These are phyloP conservation scores for Rhododendron williamsianum DNA, from an alignment of 148 eudicot species.

Conservation along the genomic window DNA sequence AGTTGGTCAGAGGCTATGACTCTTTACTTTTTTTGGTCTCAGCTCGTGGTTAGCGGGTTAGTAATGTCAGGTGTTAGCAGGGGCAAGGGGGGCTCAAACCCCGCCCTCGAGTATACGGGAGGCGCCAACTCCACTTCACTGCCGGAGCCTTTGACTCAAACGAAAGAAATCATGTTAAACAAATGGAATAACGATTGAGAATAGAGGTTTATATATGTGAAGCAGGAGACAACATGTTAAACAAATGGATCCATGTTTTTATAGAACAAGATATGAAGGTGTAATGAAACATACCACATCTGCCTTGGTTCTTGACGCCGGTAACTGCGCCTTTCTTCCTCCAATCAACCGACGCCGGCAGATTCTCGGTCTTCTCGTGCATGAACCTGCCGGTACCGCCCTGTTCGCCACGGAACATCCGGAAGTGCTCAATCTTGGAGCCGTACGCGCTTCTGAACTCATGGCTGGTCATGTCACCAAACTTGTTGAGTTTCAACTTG, in stretches of 20 bases:
- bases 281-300: slow-evolving; percentile 40
- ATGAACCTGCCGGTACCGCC: slow-evolving; percentile 24
- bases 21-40: no score
- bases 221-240: not conserved
- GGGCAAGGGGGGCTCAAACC: no score
- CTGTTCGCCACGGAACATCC: slow-evolving; percentile 39
- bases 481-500: slow-evolving; percentile 46
- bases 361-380: slow-evolving; percentile 33
- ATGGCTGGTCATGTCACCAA: slow-evolving; percentile 49
- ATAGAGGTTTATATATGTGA: no score
- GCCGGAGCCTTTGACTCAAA: no score
- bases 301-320: slow-evolving; percentile 58
- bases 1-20: no score
- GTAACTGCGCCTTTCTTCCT: slow-evolving; percentile 68
- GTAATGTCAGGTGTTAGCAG: no score
- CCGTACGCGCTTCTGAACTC: slow-evolving; percentile 44
- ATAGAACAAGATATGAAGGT: not conserved
- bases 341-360: slow-evolving; percentile 67
- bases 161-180: no score
- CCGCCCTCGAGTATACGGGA: no score
- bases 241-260: no score
- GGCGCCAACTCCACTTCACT: no score
- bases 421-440: slow-evolving; percentile 48
- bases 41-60: no score
- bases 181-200: no score